Evolutionary conservation across 192 early-diverging fungal genomes (phyloP).

Genomic region (Dissophora globulifera): DNA sequence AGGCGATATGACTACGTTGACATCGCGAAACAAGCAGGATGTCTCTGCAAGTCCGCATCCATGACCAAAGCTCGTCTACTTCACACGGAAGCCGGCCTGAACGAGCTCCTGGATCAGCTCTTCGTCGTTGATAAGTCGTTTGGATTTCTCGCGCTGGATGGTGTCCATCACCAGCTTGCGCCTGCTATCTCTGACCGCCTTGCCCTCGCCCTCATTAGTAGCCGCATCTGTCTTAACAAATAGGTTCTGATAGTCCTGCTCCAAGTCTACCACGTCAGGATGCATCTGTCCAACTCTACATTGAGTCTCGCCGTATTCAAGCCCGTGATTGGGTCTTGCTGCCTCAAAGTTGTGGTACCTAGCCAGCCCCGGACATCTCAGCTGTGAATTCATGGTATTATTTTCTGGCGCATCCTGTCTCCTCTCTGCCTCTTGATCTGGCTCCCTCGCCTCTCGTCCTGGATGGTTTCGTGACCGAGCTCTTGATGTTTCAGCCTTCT

Average conservation of each 20-base stretch:
- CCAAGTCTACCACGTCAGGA: slow-evolving; percentile 1
- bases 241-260: background rate
- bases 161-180: slow-evolving; percentile 30
- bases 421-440: no score
- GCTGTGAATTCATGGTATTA: background rate
- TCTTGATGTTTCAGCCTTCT: background rate
- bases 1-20: slow-evolving; percentile 34
- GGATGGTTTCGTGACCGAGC: no score
- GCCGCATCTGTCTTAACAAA: background rate
- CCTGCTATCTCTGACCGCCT: no score
- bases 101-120: slow-evolving; percentile 27
- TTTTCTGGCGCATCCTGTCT: background rate
- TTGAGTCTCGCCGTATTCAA: background rate
- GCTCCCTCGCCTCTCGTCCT: no score
- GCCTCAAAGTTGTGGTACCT: no score
- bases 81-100: slow-evolving; percentile 33
- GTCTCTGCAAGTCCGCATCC: slow-evolving; percentile 45
- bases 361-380: slow-evolving; percentile 19
- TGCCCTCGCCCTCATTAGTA: background rate
- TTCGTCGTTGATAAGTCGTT: slow-evolving; percentile 36
- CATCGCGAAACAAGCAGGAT: slow-evolving; percentile 28
- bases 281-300: slow-evolving; percentile 2
- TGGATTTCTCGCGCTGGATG: slow-evolving; percentile 31
- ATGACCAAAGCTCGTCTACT: slow-evolving; percentile 45
- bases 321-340: background rate